A percentile compares a stretch with the other conserved stretches of the same genome.
phyloP scores from a whole-genome alignment of 2,329 filamentous ascomycete genomes.

The Xylariaceae sp. region DNA sequence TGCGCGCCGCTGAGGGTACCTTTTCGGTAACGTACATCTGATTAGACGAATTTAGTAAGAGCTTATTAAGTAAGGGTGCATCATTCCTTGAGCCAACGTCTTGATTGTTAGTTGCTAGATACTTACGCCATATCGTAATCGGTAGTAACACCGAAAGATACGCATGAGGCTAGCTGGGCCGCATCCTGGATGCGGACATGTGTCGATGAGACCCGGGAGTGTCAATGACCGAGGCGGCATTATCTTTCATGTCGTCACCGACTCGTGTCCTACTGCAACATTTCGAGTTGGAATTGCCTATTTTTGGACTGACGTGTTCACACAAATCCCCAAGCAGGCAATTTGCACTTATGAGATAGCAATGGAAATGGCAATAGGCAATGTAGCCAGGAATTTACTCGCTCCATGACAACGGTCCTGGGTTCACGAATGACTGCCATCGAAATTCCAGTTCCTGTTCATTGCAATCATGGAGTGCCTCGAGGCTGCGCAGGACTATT shows the following conservation, averaged over 20 bases:
- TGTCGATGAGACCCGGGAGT: constrained; percentile 31
- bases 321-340: no score
- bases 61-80: background rate
- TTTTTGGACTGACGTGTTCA: no score
- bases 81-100: background rate
- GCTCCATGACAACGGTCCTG: no score
- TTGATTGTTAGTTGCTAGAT: background rate
- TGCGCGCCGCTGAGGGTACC: constrained; percentile 11
- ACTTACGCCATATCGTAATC: constrained; percentile 30
- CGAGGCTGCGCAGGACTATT: no score
- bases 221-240: constrained; percentile 18
- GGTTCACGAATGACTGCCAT: no score
- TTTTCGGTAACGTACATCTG: constrained; percentile 16
- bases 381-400: no score
- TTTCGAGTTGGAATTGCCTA: no score
- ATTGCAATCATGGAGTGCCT: no score
- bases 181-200: constrained; percentile 28
- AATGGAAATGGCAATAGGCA: no score
- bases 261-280: constrained; percentile 21
- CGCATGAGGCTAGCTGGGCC: constrained; percentile 23
- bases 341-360: no score
- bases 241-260: constrained; percentile 12
- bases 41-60: background rate
- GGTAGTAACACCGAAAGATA: constrained; percentile 23
- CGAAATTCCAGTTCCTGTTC: no score